Base-by-base conservation (phyloP, 345 rosid genomes). In the Isatis tinctoria region DNA sequence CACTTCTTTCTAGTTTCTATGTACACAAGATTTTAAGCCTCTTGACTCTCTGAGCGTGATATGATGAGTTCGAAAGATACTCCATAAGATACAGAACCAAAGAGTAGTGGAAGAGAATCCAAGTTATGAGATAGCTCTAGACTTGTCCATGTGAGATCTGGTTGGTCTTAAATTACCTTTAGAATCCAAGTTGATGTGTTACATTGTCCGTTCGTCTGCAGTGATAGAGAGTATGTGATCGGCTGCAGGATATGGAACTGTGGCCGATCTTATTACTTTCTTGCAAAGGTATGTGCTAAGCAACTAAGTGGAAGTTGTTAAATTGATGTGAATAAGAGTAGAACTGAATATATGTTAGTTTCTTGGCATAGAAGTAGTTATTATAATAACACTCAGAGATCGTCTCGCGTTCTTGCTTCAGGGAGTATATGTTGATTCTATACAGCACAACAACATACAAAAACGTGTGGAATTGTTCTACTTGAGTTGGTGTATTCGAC, bases 181-280 rank as follows among this genome's bases (percentile, higher is more conserved):
- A n/a, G n/a, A n/a, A n/a, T n/a, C n/a, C n/a, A n/a, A n/a, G n/a
- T n/a, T n/a, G n/a, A n/a, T n/a, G n/a, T n/a, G n/a, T n/a, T n/a
- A n/a, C n/a, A n/a, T n/a, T n/a, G n/a, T n/a, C n/a, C n/a, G n/a
- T n/a, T n/a, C n/a, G n/a, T n/a, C n/a, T n/a, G n/a, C n/a, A n/a
- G n/a, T n/a, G n/a, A n/a, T n/a, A n/a, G 98, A 79, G 96, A 92
- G 64, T 92, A 92, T 74, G 85, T 88, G 48, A 86, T 90, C 12
- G 91, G 90, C n/a, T 92, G 98, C 28, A 86, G 95, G 52, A 90
- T 88, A 17, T 90, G 95, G 96, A 85, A 83, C 64, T 79, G 82
- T 0, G 87, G 82, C 26, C 79, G 82, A 20, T 73, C 89, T 69
- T 92, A 80, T 69, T 90, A 81, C 67, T 90, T 91, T 67, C 84